These are phyloP conservation scores for Hericium erinaceus DNA, from an alignment of 768 basidiomycete genomes.

Conservation along the genomic window DNA sequence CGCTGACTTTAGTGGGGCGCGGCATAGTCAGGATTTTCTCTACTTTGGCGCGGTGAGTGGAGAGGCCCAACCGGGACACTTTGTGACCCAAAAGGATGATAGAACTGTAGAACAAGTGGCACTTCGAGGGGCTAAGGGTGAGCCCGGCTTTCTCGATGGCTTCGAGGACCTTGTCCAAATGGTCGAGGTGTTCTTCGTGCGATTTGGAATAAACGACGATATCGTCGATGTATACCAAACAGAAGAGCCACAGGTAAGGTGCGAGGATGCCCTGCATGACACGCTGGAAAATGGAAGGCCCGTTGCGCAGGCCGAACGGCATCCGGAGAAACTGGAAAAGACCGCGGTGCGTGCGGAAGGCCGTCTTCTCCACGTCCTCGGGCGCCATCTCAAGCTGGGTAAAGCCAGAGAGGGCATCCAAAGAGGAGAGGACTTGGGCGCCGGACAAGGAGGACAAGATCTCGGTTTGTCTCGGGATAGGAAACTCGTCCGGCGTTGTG, in stretches of 20 bases:
- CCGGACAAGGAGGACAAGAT: constrained; percentile 10
- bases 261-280: too few relatives aligned
- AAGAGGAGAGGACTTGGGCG: neutral
- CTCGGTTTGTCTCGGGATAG: constrained; percentile 19
- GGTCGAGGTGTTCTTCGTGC: constrained; percentile 9
- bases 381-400: constrained; percentile 15
- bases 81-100: constrained; percentile 9
- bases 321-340: constrained; percentile 32
- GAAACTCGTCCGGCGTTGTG: constrained; percentile 18
- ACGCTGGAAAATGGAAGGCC: constrained; percentile 30
- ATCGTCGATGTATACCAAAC: constrained; percentile 2
- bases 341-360: constrained; percentile 14
- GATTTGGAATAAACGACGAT: constrained; percentile 9
- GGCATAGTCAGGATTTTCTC: constrained; percentile 23
- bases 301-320: constrained; percentile 27
- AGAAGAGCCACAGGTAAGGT: too few relatives aligned
- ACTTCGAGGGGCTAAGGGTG: constrained; percentile 21
- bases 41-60: constrained; percentile 29
- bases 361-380: constrained; percentile 27
- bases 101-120: constrained; percentile 17
- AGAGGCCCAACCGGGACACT: constrained; percentile 10
- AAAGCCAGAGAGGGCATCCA: too few relatives aligned
- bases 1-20: constrained; percentile 7
- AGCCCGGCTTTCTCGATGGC: neutral
- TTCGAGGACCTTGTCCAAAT: constrained; percentile 20